Evolutionary conservation across 495 filamentous ascomycete genomes (phyloP), one percentile per base, ranked within the genome.

Genomic region (Neurospora discreta): DNA sequence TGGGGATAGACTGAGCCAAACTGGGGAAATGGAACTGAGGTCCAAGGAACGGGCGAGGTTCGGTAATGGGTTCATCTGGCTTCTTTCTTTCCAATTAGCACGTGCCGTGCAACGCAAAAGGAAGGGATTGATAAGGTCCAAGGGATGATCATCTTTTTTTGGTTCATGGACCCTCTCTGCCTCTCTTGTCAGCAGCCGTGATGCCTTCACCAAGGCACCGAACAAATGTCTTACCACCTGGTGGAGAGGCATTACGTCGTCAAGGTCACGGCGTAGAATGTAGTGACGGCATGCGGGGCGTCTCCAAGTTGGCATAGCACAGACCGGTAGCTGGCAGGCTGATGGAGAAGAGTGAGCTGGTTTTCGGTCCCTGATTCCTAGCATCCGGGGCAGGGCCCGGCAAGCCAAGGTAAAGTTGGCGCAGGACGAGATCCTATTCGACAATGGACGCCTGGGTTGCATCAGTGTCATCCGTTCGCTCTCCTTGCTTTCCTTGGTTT

Each of bases 21-120:
- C 60, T 39, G 42, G 69, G 69, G 70, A 41, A 52, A 23, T 70
- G 69, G 43, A 33, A 60, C 58, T 69, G 72, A 46, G 42, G 65
- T 26, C 39, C 33, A 36, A 46, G 23, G 30, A 40, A 65, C 67
- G 46, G 71, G 23, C 20, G 69, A 36, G 4, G 39, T 44, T 39
- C 68, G 40, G 42, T 38, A 71, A 71, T 33, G 33, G 30, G 16
- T 30, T 65, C 43, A 30, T 15, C 52, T 33, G 52, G 26, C 30
- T 65, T 65, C 26, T 65, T 33, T 65, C 52, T 65, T 11, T 65
- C 23, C 15, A 65, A 65, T 65, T 16, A 33, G 26, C 52, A 65
- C 52, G 52, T 65, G 52, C 52, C 52, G 26, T 65, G 52, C 33
- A 65, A 33, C 52, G 52, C 5, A 36, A 65, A 33, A 15, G 52